A percentile compares a stretch with the other conserved stretches of the same genome.
Conservation (phyloP, 768 basidiomycete species). For the Dioszegia crocea region DNA sequence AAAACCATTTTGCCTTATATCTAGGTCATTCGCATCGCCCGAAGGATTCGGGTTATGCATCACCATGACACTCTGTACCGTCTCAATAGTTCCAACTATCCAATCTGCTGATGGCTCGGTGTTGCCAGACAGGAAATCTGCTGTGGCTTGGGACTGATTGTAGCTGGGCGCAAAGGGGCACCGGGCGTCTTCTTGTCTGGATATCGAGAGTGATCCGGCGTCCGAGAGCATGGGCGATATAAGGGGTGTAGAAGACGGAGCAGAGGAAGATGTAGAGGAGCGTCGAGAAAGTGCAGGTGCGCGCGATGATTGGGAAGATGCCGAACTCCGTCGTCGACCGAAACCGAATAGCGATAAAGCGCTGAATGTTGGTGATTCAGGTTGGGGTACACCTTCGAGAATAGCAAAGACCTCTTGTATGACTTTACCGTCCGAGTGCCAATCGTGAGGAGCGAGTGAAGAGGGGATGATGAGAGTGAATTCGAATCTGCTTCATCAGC, state of each 20-base stretch:
- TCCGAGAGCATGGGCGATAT: slow-evolving; percentile 7
- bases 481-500: slow-evolving; percentile 16
- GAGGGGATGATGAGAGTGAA: slow-evolving; percentile 37
- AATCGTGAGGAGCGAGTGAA: slow-evolving; percentile 32
- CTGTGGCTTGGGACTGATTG: slow-evolving; percentile 1
- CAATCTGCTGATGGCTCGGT: slow-evolving; percentile 13
- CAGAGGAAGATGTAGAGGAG: not conserved
- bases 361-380: slow-evolving; percentile 4
- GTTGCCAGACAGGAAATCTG: not conserved
- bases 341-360: slow-evolving; percentile 2
- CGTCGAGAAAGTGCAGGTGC: slow-evolving; percentile 12
- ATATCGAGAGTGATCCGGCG: slow-evolving; percentile 11
- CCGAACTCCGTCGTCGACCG: not conserved
- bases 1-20: slow-evolving; percentile 17
- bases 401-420: slow-evolving; percentile 26
- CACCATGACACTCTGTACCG: slow-evolving; percentile 10
- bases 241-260: not conserved
- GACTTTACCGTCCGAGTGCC: slow-evolving; percentile 24
- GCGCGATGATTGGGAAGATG: not conserved
- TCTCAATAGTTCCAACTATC: slow-evolving; percentile 14
- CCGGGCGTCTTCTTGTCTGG: slow-evolving; percentile 1
- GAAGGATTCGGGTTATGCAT: slow-evolving; percentile 22
- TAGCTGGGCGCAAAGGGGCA: slow-evolving; percentile 21
- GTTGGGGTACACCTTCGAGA: slow-evolving; percentile 23
- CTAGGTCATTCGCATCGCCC: slow-evolving; percentile 16